Evolutionary conservation across 768 basidiomycete species (phyloP).

Genomic region (Termitomyces sp.): DNA sequence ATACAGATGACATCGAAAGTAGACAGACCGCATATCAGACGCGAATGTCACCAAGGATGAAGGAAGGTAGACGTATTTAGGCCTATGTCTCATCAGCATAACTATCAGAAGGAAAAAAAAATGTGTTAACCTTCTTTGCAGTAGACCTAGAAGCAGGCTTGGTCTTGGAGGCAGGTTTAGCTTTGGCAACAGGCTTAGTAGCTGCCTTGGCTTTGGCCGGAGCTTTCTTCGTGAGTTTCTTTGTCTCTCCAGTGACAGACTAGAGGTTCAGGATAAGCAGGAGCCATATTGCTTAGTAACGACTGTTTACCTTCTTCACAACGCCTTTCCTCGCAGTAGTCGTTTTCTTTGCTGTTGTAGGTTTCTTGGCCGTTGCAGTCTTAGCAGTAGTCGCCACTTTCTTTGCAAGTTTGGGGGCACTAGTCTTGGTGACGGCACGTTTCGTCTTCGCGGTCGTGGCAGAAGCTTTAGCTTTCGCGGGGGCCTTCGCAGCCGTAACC

Average conservation of each 20-base stretch:
- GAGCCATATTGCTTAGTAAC: not conserved
- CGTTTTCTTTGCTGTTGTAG: conserved; percentile 22
- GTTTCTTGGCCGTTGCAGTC: conserved; percentile 22
- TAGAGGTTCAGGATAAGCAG: conserved; percentile 9
- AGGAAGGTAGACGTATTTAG: not conserved
- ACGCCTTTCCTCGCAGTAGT: conserved; percentile 40
- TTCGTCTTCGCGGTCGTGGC: conserved; percentile 24
- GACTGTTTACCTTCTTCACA: conserved; percentile 54
- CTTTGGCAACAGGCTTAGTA: conserved; percentile 15
- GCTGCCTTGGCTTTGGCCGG: conserved; percentile 24
- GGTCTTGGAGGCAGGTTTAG: conserved; percentile 27
- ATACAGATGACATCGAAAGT: not conserved
- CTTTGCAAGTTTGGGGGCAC: conserved; percentile 10
- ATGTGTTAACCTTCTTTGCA: conserved; percentile 16
- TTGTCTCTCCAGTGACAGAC: conserved; percentile 36
- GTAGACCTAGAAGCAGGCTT: conserved; percentile 23
- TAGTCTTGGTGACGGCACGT: conserved; percentile 16
- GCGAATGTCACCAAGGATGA: not conserved
- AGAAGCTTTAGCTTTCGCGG: conserved; percentile 26
- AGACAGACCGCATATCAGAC: not conserved
- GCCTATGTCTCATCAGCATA: not conserved
- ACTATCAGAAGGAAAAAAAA: not conserved
- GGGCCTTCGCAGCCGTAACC: conserved; percentile 8
- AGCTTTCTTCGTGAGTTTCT: conserved; percentile 26
- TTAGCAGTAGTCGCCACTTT: conserved; percentile 23